Base-by-base conservation (phyloP, 768 basidiomycete genomes). In the Mycena rosella region DNA sequence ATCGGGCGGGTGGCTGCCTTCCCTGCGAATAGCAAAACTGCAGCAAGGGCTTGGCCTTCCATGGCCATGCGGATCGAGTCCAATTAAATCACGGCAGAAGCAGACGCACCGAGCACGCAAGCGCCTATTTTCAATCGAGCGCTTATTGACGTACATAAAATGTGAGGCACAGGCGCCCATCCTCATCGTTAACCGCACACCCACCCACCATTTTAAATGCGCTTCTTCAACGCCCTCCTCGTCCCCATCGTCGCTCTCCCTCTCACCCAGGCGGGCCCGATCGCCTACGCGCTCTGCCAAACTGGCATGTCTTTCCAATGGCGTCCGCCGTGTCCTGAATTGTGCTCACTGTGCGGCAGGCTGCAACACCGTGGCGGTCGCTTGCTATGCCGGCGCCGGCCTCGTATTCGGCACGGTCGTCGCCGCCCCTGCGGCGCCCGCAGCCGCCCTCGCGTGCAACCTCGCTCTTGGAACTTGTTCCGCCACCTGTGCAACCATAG, bases 221-320 rank as follows among this genome's bases (percentile, higher is more conserved):
- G 51, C 49, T 6, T 40, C 27, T 29, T 42, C 24, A 60, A 60
- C 18, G 30, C 51, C 24, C 52, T 66, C 51, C n/a, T 32, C 42
- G n/a, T 36, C 6, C 40, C 49, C 49, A 1, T 54, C 42, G 51
- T 60, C 24, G 51, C 34, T 30, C 45, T 58, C 14, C 15, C 34
- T 30, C 48, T 47, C 32, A 54, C 47, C 29, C n/a, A 45, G 2
- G 82, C 74, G 0, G 81, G 82, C 2, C 81, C 77, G 1, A 69
- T 83, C 58, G 78, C 80, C 14, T 84, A 84, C 56, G 83, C 75
- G 1, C 57, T 79, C 13, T 84, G 83, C 68, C 84, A 85, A 68
- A 83, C 82, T 0, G 81, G 83, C 78, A 63, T 29, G 78, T 44
- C 17, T 29, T 42, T 27, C 24, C 3, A 29, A 29, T 27, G 26